Percentiles rank a stretch among this genome's conserved stretches.
These are phyloP conservation scores for Thelephora ganbajun DNA, from an alignment of 768 basidiomycete genomes.

Conservation along the genomic window DNA sequence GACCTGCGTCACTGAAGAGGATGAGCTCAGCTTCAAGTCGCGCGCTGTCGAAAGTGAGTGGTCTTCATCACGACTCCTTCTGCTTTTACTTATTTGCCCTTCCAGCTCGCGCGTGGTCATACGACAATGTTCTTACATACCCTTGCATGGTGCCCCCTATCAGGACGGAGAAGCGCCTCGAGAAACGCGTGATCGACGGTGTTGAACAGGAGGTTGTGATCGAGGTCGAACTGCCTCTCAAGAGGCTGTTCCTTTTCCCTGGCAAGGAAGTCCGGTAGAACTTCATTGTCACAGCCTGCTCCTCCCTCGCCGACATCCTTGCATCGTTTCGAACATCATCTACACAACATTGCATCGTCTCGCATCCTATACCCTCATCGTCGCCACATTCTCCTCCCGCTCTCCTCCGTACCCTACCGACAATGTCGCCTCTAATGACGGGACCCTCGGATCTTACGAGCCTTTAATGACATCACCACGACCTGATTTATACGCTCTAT, in stretches of 20 bases:
- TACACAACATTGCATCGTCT: too few species aligned
- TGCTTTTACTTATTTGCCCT: conserved; percentile 3
- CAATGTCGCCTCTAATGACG: too few species aligned
- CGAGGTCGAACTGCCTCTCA: conserved; percentile 42
- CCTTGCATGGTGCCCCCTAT: conserved; percentile 44
- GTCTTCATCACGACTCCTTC: neutral
- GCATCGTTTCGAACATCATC: too few species aligned
- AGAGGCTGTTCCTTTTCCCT: conserved; percentile 60
- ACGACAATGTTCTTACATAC: conserved; percentile 59
- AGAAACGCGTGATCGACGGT: conserved; percentile 33
- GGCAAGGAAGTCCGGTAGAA: conserved; percentile 21
- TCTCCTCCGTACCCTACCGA: too few species aligned
- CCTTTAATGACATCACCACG: too few species aligned
- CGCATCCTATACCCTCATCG: too few species aligned
- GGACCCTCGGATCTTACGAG: too few species aligned
- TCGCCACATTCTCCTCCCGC: too few species aligned
- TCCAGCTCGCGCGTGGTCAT: conserved; percentile 61
- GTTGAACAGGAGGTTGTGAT: conserved; percentile 38
- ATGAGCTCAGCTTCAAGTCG: conserved; percentile 14
- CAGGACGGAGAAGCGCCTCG: conserved; percentile 36
- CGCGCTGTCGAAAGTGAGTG: conserved; percentile 40
- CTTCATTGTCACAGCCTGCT: neutral
- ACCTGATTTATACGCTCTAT: too few species aligned
- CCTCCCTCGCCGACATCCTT: too few species aligned
- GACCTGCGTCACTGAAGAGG: conserved; percentile 10